A percentile compares a stretch with the other conserved stretches of the same genome.
phyloP scores from a whole-genome alignment of 768 basidiomycete species.

The Guyanaporus albipodus region DNA sequence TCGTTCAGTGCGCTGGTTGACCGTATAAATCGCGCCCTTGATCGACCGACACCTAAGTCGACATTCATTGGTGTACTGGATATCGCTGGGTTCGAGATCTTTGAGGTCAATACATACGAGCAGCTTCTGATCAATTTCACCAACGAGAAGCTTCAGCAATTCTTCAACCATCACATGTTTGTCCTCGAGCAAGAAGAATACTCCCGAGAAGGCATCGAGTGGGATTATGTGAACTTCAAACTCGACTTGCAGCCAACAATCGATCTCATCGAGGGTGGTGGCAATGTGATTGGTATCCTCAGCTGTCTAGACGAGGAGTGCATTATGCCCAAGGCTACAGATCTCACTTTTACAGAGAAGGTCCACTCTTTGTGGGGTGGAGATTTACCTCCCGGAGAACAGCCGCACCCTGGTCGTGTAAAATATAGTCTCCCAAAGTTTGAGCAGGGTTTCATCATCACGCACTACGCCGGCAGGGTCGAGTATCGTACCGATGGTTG shows the following conservation, averaged over 20 bases:
- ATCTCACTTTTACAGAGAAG: conserved; percentile 92
- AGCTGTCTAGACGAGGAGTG: conserved; percentile 96
- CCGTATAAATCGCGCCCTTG: conserved; percentile 89
- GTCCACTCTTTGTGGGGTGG: conserved; percentile 71
- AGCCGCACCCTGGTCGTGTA: conserved; percentile 65
- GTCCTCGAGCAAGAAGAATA: conserved; percentile 99
- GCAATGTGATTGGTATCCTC: conserved; percentile 75
- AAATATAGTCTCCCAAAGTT: conserved; percentile 89
- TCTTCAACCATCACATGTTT: conserved; percentile 99
- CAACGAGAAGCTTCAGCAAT: conserved; percentile 97
- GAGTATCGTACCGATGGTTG: conserved; percentile 95
- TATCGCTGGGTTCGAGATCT: conserved; percentile 99
- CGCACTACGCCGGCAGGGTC: conserved; percentile 95
- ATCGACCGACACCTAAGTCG: conserved; percentile 86
- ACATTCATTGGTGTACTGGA: conserved; percentile 98
- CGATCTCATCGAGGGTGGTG: conserved; percentile 88
- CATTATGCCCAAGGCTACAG: conserved; percentile 99
- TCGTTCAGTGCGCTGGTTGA: conserved; percentile 93
- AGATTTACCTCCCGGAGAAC: conserved; percentile 39
- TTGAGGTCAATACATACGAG: conserved; percentile 91
- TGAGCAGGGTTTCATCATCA: conserved; percentile 90
- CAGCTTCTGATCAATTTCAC: conserved; percentile 98
- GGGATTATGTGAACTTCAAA: conserved; percentile 98
- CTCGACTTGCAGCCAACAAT: conserved; percentile 97
- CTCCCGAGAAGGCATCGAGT: conserved; percentile 90